Percentiles rank a stretch among this genome's conserved stretches.
phyloP scores from a whole-genome alignment of 345 rosid species.

The Psidium friedrichsthalianum region DNA sequence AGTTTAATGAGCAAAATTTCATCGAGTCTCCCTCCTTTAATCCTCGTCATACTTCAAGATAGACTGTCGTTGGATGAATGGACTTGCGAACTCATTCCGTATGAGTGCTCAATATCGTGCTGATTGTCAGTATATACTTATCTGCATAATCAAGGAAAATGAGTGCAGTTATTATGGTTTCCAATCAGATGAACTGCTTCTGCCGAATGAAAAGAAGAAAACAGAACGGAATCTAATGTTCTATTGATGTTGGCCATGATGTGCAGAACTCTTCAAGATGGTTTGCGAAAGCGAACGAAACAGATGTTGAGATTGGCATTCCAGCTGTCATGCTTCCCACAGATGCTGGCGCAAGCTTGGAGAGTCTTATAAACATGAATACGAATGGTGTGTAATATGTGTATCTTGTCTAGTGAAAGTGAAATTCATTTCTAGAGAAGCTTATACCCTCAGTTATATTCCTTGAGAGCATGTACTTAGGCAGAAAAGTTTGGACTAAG shows the following conservation, averaged over 20 bases:
- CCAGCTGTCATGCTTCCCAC: slow-evolving; percentile 95
- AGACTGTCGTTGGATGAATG: background rate
- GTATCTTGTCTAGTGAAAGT: background rate
- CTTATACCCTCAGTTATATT: background rate
- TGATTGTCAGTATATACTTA: background rate
- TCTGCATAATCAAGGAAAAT: background rate
- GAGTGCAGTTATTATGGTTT: background rate
- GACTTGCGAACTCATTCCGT: background rate
- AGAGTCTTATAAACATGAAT: slow-evolving; percentile 7
- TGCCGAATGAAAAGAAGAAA: background rate
- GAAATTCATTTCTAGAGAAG: background rate
- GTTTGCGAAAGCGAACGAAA: slow-evolving; percentile 72
- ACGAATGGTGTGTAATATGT: background rate
- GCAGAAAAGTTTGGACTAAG: background rate
- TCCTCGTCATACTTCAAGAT: background rate
- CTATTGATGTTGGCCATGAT: background rate
- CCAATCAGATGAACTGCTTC: background rate
- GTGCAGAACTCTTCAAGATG: slow-evolving; percentile 94
- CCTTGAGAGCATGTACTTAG: background rate
- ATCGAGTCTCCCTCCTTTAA: background rate
- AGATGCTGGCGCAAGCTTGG: slow-evolving; percentile 78
- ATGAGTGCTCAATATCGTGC: background rate
- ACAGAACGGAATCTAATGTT: background rate
- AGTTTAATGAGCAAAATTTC: background rate
- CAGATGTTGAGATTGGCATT: slow-evolving; percentile 51